A percentile compares a stretch with the other conserved stretches of the same genome.
Evolutionary conservation across 345 rosid species (phyloP).

Genomic region (Nasturtium officinale): DNA sequence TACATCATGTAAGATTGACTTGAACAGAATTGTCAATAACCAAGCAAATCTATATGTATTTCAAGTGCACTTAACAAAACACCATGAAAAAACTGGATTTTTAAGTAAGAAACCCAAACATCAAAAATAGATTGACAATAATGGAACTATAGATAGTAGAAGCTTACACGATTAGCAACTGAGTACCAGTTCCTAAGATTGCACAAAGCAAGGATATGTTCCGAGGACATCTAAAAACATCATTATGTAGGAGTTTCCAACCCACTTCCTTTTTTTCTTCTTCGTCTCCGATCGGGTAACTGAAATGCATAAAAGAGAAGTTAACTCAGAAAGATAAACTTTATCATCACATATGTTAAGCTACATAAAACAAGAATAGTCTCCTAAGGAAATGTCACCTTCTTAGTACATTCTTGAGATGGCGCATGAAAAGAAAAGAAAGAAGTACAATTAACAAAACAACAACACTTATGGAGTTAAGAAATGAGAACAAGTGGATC

Average conservation of each 20-base stretch:
- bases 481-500: conserved; percentile 73
- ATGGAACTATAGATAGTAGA: conserved; percentile 12
- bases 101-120: neutral
- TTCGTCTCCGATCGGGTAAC: conserved; percentile 64
- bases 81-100: neutral
- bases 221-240: conserved; percentile 68
- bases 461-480: conserved; percentile 58
- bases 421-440: conserved; percentile 56
- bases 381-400: conserved; percentile 47
- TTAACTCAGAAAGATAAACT: neutral
- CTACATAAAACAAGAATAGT: conserved; percentile 5
- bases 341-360: conserved; percentile 12
- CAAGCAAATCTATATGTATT: neutral
- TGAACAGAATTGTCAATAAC: neutral
- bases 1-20: neutral
- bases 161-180: conserved; percentile 72
- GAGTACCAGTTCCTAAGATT: conserved; percentile 76
- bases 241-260: conserved; percentile 78
- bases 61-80: neutral
- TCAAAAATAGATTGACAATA: neutral
- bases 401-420: conserved; percentile 67
- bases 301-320: conserved; percentile 38
- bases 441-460: conserved; percentile 64
- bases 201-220: conserved; percentile 73
- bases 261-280: conserved; percentile 79